Evolutionary conservation across 2,329 filamentous ascomycete genomes (phyloP).

Genomic region (Clonostachys sp.): DNA sequence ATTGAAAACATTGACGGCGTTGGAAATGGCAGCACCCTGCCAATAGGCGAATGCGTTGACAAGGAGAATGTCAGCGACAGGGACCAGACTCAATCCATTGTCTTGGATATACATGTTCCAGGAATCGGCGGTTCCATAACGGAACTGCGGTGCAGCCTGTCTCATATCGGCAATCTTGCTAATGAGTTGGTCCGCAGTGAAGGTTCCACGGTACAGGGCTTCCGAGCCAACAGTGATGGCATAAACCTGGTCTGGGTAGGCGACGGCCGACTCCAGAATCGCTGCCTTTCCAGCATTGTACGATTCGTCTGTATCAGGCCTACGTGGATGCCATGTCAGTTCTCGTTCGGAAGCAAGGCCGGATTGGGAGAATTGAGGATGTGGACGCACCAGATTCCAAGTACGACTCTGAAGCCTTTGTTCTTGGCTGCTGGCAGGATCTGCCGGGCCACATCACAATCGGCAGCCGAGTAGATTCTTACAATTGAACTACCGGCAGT

Average conservation of each 20-base stretch:
- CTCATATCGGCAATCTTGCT: neutral
- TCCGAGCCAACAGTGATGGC: slow-evolving; percentile 3
- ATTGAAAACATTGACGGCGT: neutral
- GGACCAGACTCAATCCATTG: neutral
- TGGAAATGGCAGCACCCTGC: slow-evolving; percentile 1
- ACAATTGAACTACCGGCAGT: neutral
- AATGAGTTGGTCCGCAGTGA: slow-evolving; percentile 1
- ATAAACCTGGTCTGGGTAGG: slow-evolving; percentile 1
- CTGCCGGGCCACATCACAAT: slow-evolving; percentile 1
- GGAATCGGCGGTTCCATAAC: slow-evolving; percentile 2
- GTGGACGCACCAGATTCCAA: slow-evolving; percentile 1
- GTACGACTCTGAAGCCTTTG: neutral
- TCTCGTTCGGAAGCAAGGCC: too few relatives aligned
- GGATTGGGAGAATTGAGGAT: neutral
- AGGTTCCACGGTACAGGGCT: slow-evolving; percentile 2
- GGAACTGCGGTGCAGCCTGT: neutral
- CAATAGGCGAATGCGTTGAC: slow-evolving; percentile 3
- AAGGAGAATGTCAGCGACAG: neutral
- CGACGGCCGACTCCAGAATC: neutral
- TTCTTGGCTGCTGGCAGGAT: slow-evolving; percentile 1
- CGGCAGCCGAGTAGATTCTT: neutral
- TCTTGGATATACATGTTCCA: slow-evolving; percentile 2
- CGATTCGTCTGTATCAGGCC: slow-evolving; percentile 1
- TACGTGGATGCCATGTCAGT: neutral
- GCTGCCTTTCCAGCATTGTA: slow-evolving; percentile 1